A percentile compares a stretch with the other conserved stretches of the same genome.
Evolutionary conservation across 129 eudicot species (phyloP).

Genomic region (Chrysanthemum lavandulifolium): DNA sequence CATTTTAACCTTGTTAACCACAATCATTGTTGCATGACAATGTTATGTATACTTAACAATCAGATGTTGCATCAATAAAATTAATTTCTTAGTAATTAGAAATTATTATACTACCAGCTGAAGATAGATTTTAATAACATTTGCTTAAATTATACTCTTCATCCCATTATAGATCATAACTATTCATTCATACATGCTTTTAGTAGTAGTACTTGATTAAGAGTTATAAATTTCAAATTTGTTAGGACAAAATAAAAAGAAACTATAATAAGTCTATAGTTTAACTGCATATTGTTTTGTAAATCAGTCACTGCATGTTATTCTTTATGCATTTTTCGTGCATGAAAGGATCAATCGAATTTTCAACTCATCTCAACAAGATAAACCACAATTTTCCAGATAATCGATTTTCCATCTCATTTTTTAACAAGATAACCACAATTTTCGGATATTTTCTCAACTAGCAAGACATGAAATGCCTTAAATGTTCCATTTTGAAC

Average conservation of each 20-base stretch:
- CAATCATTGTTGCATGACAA: too few species aligned
- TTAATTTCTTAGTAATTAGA: background rate
- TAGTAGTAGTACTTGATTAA: background rate
- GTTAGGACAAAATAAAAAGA: too few species aligned
- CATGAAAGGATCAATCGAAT: too few species aligned
- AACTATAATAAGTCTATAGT: too few species aligned
- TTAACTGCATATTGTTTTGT: too few species aligned
- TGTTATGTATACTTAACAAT: too few species aligned
- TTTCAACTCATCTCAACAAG: too few species aligned
- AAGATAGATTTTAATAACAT: background rate
- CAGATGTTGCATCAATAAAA: background rate
- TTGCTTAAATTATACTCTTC: background rate
- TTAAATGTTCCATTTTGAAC: constrained; percentile 14
- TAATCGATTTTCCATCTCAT: background rate
- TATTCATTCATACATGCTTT: background rate
- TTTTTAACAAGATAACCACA: constrained; percentile 15
- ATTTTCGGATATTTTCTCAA: background rate
- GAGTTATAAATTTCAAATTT: too few species aligned
- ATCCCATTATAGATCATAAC: background rate
- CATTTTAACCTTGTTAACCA: too few species aligned
- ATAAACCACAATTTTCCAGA: too few species aligned
- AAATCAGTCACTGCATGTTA: too few species aligned
- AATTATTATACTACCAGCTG: too few species aligned
- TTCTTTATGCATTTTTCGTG: background rate
- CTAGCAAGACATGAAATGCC: background rate